phyloP scores from a whole-genome alignment of 805 yeast species.

The Aciculoconidium aculeatum region DNA sequence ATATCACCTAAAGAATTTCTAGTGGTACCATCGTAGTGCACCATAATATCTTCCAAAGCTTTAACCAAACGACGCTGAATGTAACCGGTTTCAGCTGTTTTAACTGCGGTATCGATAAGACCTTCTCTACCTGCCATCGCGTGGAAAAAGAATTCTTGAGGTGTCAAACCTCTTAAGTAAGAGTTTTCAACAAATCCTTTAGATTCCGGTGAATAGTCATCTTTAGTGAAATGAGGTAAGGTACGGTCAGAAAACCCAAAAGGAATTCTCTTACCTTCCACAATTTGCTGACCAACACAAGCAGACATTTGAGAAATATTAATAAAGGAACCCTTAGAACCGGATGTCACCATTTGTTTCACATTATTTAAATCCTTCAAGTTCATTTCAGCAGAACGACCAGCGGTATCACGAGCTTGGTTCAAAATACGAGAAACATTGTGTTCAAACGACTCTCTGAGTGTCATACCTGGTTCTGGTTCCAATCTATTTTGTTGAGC shows the following conservation, averaged over 20 bases:
- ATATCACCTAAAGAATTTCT: constrained; percentile 96
- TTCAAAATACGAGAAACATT: constrained; percentile 91
- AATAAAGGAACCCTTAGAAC: constrained; percentile 98
- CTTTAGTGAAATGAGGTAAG: constrained; percentile 95
- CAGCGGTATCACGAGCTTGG: constrained; percentile 98
- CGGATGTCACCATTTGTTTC: constrained; percentile 98
- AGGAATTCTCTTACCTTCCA: constrained; percentile 98
- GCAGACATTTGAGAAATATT: constrained; percentile 99
- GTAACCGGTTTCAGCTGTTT: constrained; percentile 98
- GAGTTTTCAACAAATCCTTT: constrained; percentile 98
- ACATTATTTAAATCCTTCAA: constrained; percentile 92
- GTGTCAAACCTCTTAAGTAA: constrained; percentile 93
- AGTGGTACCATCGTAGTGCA: constrained; percentile 96
- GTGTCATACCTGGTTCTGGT: constrained; percentile 99
- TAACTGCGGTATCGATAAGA: constrained; percentile 97
- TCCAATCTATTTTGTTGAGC: constrained; percentile 86
- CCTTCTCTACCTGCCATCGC: constrained; percentile 99
- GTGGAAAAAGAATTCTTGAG: constrained; percentile 98
- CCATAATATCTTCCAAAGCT: constrained; percentile 96
- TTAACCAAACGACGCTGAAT: constrained; percentile 97
- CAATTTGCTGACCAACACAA: constrained; percentile 99
- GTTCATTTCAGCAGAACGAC: constrained; percentile 96
- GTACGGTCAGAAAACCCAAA: constrained; percentile 96
- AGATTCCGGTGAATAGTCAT: constrained; percentile 97
- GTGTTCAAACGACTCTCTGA: constrained; percentile 97